These are phyloP conservation scores for Jaltomata sinuosa DNA, from an alignment of 257 asterid species.

Conservation along the genomic window DNA sequence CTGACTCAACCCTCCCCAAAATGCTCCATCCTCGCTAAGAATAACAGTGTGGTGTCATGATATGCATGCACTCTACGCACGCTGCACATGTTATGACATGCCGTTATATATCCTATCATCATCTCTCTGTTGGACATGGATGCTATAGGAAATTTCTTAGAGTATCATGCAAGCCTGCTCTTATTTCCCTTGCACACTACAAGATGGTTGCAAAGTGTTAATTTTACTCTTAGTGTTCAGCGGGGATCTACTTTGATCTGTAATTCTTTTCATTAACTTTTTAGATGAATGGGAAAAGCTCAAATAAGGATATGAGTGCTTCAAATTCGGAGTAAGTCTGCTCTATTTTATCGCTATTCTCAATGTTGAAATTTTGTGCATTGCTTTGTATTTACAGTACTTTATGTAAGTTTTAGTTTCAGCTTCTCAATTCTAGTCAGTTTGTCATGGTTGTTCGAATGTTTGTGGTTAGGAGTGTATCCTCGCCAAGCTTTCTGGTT, in stretches of 20 bases:
- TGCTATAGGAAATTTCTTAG: neutral
- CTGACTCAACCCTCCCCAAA: neutral
- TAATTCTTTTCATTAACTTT: neutral
- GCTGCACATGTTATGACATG: neutral
- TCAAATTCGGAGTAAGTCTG: slow-evolving; percentile 23
- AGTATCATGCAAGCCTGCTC: neutral
- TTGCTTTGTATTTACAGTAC: neutral
- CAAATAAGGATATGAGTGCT: slow-evolving; percentile 15
- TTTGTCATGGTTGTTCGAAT: neutral
- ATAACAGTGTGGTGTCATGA: neutral
- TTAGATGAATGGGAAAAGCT: slow-evolving; percentile 46
- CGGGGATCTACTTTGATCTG: neutral
- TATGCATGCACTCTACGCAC: neutral
- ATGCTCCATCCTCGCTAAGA: neutral
- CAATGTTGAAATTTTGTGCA: neutral
- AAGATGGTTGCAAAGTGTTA: neutral
- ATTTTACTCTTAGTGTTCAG: neutral
- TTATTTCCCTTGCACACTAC: neutral
- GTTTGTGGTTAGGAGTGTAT: slow-evolving; percentile 16
- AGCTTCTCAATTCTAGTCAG: neutral
- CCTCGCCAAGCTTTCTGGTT: slow-evolving; percentile 43
- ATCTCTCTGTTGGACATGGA: neutral
- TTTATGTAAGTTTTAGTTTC: neutral
- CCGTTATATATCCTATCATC: neutral
- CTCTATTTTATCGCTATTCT: neutral